Base-by-base conservation (phyloP, 805 yeast genomes). In the Monosporozyma unispora region DNA sequence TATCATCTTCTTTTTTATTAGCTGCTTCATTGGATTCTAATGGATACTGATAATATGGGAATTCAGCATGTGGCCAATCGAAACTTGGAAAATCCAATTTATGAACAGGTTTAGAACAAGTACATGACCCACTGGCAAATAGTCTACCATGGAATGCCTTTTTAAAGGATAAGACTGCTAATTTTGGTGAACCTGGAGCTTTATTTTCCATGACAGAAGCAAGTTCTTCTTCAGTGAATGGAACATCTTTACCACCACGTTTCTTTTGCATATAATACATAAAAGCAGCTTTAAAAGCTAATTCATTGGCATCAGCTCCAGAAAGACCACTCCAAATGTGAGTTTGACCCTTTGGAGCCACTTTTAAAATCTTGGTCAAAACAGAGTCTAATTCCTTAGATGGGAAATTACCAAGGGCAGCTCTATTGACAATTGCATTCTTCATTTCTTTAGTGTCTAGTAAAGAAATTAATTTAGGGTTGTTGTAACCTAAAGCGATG, bases 51-150 rank as follows among this genome's bases (percentile, higher is more conserved):
- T 87, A 82, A 47, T 77, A 59, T 55, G 98, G 98, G 74, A 82
- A 90, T 54, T 87, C 88, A 50, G 96, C 96, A 68, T 86, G 89
- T 64, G 98, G 98, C 97, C 97, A 90, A 63, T 87, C 80, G 74
- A 90, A 90, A 6, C 96, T 81, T 53, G 98, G 98, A 71, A 91
- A 74, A 69, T 84, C 90, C 64, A 90, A 73, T 73, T 91, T 90
- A 76, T 90, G 98, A 59, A 91, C 79, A 57, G 97, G 96, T 75
- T 88, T 91, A 50, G 96, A 88, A 67, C 96, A 81, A 38, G 98
- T 90, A 56, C 87, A 80, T 6, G 96, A 85, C 42, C 87, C 89
- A 49, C 95, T 79, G 22, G 96, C 98, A 71, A 90, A 88, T 55
- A 89, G 71, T 70, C 98, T 81, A 56, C 98, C 98, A 67, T 90